Evolutionary conservation across 2,329 filamentous ascomycete species (phyloP).

Genomic region (Colletotrichum sp.): DNA sequence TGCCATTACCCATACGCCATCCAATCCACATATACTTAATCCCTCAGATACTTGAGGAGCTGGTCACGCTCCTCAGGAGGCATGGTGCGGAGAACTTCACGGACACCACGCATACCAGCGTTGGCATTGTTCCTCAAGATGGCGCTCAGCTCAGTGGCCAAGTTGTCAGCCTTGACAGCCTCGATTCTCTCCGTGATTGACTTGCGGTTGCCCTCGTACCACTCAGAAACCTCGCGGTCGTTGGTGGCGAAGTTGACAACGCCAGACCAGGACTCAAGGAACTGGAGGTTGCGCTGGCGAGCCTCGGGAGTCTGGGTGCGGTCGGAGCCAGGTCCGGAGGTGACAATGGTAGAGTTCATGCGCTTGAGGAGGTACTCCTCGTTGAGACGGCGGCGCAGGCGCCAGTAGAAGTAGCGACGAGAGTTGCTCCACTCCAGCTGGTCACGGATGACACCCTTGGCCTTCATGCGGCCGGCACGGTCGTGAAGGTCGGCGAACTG

Average conservation of each 20-base stretch:
- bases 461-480: conserved; percentile 95
- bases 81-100: conserved; percentile 84
- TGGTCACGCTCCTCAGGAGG: conserved; percentile 88
- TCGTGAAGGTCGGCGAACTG: conserved; percentile 98
- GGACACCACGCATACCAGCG: conserved; percentile 83
- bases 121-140: conserved; percentile 57
- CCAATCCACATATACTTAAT: conserved; percentile 30
- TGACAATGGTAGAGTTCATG: conserved; percentile 60
- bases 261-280: conserved; percentile 83
- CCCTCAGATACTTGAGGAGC: conserved; percentile 67
- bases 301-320: conserved; percentile 51
- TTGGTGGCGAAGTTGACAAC: conserved; percentile 78
- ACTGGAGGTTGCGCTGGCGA: conserved; percentile 72
- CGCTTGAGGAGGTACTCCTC: conserved; percentile 97
- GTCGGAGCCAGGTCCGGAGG: conserved; percentile 40
- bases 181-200: conserved; percentile 84
- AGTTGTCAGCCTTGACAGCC: conserved; percentile 76
- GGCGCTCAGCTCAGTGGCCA: conserved; percentile 50
- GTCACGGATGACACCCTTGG: conserved; percentile 91
- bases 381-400: conserved; percentile 92
- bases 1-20: neutral
- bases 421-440: conserved; percentile 86
- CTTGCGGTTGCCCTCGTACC: conserved; percentile 97
- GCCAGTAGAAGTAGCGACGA: conserved; percentile 99
- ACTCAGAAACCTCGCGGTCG: conserved; percentile 84